Conservation (phyloP, 768 basidiomycete genomes). For the Naganishia vaughanmartiniae region DNA sequence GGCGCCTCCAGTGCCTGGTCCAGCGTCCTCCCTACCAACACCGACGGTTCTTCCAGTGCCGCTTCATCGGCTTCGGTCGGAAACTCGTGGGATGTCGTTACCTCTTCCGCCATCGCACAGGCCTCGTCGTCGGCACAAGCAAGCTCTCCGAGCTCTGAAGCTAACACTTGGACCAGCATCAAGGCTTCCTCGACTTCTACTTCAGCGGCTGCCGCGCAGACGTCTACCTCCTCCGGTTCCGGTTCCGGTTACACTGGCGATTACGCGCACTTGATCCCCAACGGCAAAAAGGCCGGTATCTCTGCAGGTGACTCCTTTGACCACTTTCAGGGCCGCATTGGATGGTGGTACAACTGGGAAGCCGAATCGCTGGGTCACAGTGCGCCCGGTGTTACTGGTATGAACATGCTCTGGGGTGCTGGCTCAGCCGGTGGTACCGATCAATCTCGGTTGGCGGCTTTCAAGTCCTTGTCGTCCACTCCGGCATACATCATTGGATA, state of each 20-base stretch:
- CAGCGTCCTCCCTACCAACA: conserved; percentile 18
- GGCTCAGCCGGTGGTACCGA: conserved; percentile 44
- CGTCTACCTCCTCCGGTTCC: conserved; percentile 8
- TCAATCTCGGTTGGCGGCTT: conserved; percentile 41
- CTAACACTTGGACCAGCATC: conserved; percentile 11
- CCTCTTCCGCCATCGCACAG: conserved; percentile 19
- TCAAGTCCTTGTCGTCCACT: conserved; percentile 42
- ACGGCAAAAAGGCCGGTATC: conserved; percentile 51
- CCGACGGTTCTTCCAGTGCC: neutral
- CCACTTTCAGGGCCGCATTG: conserved; percentile 41
- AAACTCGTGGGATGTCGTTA: conserved; percentile 7
- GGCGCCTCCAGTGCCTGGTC: conserved; percentile 9
- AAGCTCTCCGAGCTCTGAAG: conserved; percentile 2
- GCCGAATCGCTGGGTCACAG: conserved; percentile 37
- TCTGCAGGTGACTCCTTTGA: conserved; percentile 43
- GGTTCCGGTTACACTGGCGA: neutral
- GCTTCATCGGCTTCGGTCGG: neutral
- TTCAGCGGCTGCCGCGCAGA: conserved; percentile 23
- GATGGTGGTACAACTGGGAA: conserved; percentile 51
- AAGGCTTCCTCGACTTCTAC: conserved; percentile 10
- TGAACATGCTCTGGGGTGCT: conserved; percentile 49
- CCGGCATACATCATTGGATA: conserved; percentile 50
- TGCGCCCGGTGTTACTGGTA: conserved; percentile 35
- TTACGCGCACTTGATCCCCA: conserved; percentile 37
- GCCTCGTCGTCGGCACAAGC: conserved; percentile 18